Conservation (phyloP, 2,329 filamentous ascomycete genomes). For the Fusarium tricinctum region DNA sequence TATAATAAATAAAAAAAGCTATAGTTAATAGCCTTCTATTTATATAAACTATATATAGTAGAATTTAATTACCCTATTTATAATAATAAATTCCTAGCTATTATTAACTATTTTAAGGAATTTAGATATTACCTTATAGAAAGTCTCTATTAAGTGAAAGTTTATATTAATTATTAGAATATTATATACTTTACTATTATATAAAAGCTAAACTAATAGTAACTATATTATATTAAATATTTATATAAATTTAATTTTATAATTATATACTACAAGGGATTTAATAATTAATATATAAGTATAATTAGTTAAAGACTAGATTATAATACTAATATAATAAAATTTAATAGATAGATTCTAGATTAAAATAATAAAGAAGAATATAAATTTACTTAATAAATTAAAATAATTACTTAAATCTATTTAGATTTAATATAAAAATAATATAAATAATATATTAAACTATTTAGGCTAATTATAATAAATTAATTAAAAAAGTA, state of each 20-base stretch:
- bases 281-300: no score
- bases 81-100: background rate
- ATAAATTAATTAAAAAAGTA: no score
- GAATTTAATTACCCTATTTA: background rate
- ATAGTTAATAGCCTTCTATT: background rate
- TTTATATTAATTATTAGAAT: background rate
- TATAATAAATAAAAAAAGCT: background rate
- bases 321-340: fast-evolving
- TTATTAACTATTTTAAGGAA: background rate
- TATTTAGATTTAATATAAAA: no score
- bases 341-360: background rate
- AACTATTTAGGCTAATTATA: no score
- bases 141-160: background rate
- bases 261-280: no score
- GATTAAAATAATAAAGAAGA: background rate
- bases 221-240: background rate
- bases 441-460: no score
- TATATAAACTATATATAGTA: background rate
- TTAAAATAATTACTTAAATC: no score
- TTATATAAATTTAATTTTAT: background rate
- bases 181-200: background rate
- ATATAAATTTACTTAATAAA: background rate
- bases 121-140: background rate
- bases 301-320: no score
- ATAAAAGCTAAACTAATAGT: background rate